A percentile compares a stretch with the other conserved stretches of the same genome.
These are phyloP conservation scores for Pyrenula aspistea DNA, from an alignment of 495 filamentous ascomycete genomes.

Conservation along the genomic window DNA sequence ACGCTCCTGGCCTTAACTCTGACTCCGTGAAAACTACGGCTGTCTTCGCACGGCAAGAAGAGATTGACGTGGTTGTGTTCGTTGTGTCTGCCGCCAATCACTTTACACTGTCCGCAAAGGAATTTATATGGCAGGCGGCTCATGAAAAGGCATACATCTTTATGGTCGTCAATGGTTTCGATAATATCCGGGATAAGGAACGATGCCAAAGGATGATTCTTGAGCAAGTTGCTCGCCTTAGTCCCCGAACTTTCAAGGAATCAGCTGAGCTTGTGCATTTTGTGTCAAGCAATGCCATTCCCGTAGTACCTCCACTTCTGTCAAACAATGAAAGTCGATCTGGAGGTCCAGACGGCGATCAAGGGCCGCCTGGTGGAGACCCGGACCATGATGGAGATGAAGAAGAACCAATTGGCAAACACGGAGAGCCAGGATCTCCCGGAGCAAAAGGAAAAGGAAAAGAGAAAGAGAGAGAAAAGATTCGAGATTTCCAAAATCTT, in stretches of 20 bases:
- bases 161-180: slow-evolving; percentile 96
- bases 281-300: slow-evolving; percentile 91
- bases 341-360: slow-evolving; percentile 36
- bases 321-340: slow-evolving; percentile 19
- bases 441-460: slow-evolving; percentile 58
- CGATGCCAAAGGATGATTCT: slow-evolving; percentile 81
- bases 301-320: slow-evolving; percentile 43
- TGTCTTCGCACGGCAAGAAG: slow-evolving; percentile 91
- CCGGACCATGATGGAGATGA: slow-evolving; percentile 38
- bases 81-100: slow-evolving; percentile 96
- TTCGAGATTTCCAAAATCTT: slow-evolving; percentile 77
- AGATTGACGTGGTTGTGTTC: slow-evolving; percentile 98
- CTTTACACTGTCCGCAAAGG: slow-evolving; percentile 89
- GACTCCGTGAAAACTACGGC: slow-evolving; percentile 96
- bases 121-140: slow-evolving; percentile 92
- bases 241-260: slow-evolving; percentile 86
- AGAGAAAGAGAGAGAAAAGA: slow-evolving; percentile 76
- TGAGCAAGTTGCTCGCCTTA: slow-evolving; percentile 73
- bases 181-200: slow-evolving; percentile 84
- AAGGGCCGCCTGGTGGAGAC: slow-evolving; percentile 20
- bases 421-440: slow-evolving; percentile 29
- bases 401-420: slow-evolving; percentile 25
- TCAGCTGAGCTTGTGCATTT: slow-evolving; percentile 90
- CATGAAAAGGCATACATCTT: slow-evolving; percentile 98
- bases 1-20: slow-evolving; percentile 88